phyloP scores from a whole-genome alignment of 2,329 filamentous ascomycete genomes.

The Didymella sp. region DNA sequence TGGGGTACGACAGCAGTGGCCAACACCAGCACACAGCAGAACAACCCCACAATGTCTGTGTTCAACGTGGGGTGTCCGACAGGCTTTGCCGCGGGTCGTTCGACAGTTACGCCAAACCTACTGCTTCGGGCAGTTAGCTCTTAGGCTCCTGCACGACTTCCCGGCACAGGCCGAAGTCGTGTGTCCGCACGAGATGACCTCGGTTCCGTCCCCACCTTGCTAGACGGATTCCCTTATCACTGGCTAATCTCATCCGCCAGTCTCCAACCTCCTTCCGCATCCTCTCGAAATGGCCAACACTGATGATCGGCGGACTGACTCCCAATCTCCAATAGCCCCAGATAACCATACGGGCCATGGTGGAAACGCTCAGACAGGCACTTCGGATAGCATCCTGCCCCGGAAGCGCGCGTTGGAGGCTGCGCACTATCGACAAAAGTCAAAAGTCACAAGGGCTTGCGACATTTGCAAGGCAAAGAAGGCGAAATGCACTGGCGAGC shows the following conservation, averaged over 20 bases:
- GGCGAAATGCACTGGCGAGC: slow-evolving; percentile 38
- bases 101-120: background rate
- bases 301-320: background rate
- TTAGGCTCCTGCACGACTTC: background rate
- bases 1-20: background rate
- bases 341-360: background rate
- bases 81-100: slow-evolving; percentile 2
- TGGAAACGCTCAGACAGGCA: too few species aligned
- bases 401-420: slow-evolving; percentile 18
- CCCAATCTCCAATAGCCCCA: background rate
- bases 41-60: background rate
- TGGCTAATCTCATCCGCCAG: background rate
- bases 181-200: too few species aligned
- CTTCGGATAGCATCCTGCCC: slow-evolving; percentile 8
- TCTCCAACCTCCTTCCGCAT: background rate
- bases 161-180: background rate
- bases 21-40: background rate
- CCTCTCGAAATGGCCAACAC: background rate
- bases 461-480: slow-evolving; percentile 43
- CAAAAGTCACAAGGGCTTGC: slow-evolving; percentile 42
- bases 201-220: background rate
- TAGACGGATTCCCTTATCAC: slow-evolving; percentile 6
- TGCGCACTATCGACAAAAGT: slow-evolving; percentile 16
- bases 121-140: background rate
- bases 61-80: background rate